Percentiles rank a stretch among this genome's conserved stretches.
These are phyloP conservation scores for Pholiota molesta DNA, from an alignment of 768 basidiomycete genomes.

Conservation along the genomic window DNA sequence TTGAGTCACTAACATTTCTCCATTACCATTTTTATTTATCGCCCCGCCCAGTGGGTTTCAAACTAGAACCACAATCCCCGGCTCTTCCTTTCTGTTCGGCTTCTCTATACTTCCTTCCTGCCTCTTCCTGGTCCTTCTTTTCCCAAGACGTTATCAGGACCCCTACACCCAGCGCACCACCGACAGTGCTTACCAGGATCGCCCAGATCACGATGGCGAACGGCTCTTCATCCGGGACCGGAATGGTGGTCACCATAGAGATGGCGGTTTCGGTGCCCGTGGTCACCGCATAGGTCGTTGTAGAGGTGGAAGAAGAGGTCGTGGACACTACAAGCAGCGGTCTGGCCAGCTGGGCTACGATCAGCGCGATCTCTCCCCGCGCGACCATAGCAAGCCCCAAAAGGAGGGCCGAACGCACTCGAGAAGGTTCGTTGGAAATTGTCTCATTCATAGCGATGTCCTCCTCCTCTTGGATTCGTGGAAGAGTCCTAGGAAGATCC, in stretches of 20 bases:
- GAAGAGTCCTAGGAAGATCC: too few relatives aligned
- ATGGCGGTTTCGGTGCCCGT: neutral
- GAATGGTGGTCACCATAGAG: neutral
- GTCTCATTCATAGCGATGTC: neutral
- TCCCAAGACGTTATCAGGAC: conserved; percentile 22
- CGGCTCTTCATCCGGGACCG: conserved; percentile 37
- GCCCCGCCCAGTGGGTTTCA: neutral
- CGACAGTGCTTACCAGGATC: conserved; percentile 54
- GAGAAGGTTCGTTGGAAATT: conserved; percentile 16
- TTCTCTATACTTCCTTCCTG: neutral
- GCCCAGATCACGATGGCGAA: conserved; percentile 63
- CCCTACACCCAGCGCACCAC: conserved; percentile 44
- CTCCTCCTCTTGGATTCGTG: neutral
- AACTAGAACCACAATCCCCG: too few relatives aligned
- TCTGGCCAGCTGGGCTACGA: conserved; percentile 52
- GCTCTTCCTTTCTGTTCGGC: too few relatives aligned
- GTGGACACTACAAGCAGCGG: conserved; percentile 27
- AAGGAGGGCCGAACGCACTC: conserved; percentile 35
- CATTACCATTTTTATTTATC: neutral
- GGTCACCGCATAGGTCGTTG: neutral
- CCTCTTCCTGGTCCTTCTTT: conserved; percentile 4
- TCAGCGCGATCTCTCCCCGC: conserved; percentile 69
- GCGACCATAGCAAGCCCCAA: conserved; percentile 65
- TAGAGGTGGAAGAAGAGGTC: neutral
- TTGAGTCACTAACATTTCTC: neutral